phyloP scores from a whole-genome alignment of 352 stramenopile genomes.

The Peronosclerospora sorghi region DNA sequence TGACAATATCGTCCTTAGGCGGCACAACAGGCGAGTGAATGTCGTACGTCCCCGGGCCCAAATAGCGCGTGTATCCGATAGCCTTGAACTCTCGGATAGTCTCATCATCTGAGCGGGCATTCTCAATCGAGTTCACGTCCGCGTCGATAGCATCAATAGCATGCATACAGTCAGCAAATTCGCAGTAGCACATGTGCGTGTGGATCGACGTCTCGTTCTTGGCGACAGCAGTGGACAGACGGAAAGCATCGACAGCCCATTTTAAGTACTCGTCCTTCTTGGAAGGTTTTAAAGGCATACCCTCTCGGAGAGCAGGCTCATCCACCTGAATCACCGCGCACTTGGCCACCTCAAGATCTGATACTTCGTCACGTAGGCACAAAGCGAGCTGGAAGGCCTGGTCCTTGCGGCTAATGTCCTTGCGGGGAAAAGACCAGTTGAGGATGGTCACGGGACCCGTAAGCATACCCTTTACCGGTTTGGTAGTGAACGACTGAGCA shows the following conservation, averaged over 20 bases:
- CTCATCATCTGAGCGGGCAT: conserved; percentile 84
- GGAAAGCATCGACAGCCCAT: conserved; percentile 80
- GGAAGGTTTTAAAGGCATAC: conserved; percentile 79
- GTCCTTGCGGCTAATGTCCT: conserved; percentile 84
- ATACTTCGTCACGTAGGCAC: conserved; percentile 86
- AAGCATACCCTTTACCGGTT: conserved; percentile 91
- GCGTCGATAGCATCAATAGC: conserved; percentile 88
- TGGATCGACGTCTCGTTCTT: conserved; percentile 88
- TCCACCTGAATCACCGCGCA: conserved; percentile 88
- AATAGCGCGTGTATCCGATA: conserved; percentile 85
- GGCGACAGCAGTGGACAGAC: conserved; percentile 76
- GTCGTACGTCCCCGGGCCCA: conserved; percentile 89
- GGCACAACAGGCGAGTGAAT: conserved; percentile 91
- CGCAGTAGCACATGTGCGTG: conserved; percentile 95
- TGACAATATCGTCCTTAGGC: conserved; percentile 76
- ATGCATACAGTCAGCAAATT: conserved; percentile 91
- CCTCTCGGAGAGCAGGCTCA: conserved; percentile 87
- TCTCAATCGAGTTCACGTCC: conserved; percentile 93
- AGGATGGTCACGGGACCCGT: conserved; percentile 90
- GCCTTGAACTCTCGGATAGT: conserved; percentile 84
- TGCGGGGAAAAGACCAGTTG: conserved; percentile 91
- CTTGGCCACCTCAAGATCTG: conserved; percentile 82
- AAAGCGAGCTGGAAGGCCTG: conserved; percentile 86
- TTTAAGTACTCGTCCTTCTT: conserved; percentile 80
- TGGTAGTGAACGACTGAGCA: conserved; percentile 82